Percentiles rank a stretch among this genome's conserved stretches.
phyloP scores from a whole-genome alignment of 345 rosid species.

The Isatis tinctoria region DNA sequence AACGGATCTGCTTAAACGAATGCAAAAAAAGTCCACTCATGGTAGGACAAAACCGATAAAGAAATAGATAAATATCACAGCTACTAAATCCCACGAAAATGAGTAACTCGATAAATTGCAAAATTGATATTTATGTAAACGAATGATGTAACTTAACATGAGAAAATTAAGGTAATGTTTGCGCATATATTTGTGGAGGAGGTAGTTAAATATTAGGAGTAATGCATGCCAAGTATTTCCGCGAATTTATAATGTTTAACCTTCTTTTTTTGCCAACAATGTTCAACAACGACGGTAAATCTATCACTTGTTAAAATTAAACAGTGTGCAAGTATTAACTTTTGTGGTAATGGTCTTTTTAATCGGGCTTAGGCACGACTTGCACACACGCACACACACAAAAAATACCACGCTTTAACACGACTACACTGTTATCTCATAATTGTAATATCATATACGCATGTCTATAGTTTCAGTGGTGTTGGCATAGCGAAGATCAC shows the following conservation, averaged over 20 bases:
- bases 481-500: background rate
- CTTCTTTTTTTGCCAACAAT: background rate
- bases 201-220: background rate
- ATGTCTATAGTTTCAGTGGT: background rate
- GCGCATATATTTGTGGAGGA: background rate
- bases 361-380: too few species aligned
- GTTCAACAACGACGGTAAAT: too few species aligned
- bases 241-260: background rate
- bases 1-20: too few species aligned
- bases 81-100: background rate
- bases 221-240: background rate
- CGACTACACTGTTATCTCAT: background rate
- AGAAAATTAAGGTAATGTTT: background rate
- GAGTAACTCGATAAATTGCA: background rate
- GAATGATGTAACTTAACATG: background rate
- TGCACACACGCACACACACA: too few species aligned
- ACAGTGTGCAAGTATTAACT: too few species aligned
- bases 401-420: too few species aligned
- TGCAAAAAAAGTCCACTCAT: background rate
- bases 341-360: too few species aligned
- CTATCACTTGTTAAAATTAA: too few species aligned
- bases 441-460: background rate
- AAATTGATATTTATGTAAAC: background rate
- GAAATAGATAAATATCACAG: background rate
- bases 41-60: background rate